phyloP scores from a whole-genome alignment of 1,284 basidiomycete genomes.

The Chiua sp. region DNA sequence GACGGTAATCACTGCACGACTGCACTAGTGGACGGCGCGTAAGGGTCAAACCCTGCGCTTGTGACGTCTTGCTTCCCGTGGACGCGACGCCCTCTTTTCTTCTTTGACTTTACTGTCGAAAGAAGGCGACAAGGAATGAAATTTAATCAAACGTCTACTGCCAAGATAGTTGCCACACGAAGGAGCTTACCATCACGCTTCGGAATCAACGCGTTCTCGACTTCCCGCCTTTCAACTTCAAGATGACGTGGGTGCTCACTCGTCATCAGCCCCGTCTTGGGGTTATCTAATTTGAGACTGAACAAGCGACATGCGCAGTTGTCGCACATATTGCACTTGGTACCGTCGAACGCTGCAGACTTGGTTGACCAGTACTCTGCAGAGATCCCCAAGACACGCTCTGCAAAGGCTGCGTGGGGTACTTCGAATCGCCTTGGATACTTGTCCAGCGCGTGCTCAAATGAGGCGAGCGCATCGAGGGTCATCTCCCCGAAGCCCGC shows the following conservation, averaged over 20 bases:
- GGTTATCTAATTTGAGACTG: not conserved
- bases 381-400: conserved; percentile 4
- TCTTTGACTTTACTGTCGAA: conserved; percentile 7
- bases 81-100: conserved; percentile 2
- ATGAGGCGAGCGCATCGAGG: conserved; percentile 11
- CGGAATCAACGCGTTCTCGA: not conserved
- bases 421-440: conserved; percentile 5
- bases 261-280: not conserved
- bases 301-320: not conserved
- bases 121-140: not conserved
- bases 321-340: conserved; percentile 1
- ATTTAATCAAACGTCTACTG: not conserved
- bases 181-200: conserved; percentile 15
- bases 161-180: not conserved
- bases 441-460: conserved; percentile 19
- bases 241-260: not conserved
- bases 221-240: not conserved
- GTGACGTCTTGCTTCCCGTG: not conserved
- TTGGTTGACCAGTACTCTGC: conserved; percentile 10
- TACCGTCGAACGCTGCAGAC: not conserved
- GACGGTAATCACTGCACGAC: conserved; percentile 7
- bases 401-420: conserved; percentile 3
- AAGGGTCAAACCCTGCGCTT: conserved; percentile 9
- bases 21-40: conserved; percentile 18
- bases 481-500: conserved; percentile 11